Evolutionary conservation across 495 filamentous ascomycete genomes (phyloP).

Genomic region (Daldinia childiae): DNA sequence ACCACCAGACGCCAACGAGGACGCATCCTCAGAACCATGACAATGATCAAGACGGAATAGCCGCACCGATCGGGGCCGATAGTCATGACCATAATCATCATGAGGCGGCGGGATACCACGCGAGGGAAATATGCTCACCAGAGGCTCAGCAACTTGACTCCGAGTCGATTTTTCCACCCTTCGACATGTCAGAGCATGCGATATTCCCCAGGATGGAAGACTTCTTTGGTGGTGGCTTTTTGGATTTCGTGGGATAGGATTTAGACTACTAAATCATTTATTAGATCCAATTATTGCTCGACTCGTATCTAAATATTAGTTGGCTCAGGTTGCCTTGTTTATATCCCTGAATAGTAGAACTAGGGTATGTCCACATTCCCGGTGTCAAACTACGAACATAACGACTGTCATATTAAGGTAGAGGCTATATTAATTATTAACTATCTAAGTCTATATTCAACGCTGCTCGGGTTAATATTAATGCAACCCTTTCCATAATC

Average conservation of each 20-base stretch:
- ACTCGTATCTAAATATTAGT: neutral
- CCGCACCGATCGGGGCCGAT: neutral
- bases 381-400: neutral
- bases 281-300: neutral
- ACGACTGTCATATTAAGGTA: neutral
- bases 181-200: slow-evolving; percentile 37
- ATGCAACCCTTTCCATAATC: neutral
- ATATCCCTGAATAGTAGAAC: neutral
- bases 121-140: slow-evolving; percentile 19
- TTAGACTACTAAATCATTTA: neutral
- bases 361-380: neutral
- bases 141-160: slow-evolving; percentile 18
- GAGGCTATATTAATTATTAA: neutral
- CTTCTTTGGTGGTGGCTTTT: slow-evolving; percentile 47
- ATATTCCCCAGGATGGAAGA: slow-evolving; percentile 48
- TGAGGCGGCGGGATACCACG: slow-evolving; percentile 13
- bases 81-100: neutral
- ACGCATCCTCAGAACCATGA: neutral
- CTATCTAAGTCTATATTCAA: neutral
- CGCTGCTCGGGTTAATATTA: neutral
- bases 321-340: neutral
- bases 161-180: slow-evolving; percentile 19
- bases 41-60: neutral
- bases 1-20: slow-evolving; percentile 1
- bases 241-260: slow-evolving; percentile 41